These are phyloP conservation scores for Leptographium radiaticola DNA, from an alignment of 2,329 filamentous ascomycete species.

Conservation along the genomic window DNA sequence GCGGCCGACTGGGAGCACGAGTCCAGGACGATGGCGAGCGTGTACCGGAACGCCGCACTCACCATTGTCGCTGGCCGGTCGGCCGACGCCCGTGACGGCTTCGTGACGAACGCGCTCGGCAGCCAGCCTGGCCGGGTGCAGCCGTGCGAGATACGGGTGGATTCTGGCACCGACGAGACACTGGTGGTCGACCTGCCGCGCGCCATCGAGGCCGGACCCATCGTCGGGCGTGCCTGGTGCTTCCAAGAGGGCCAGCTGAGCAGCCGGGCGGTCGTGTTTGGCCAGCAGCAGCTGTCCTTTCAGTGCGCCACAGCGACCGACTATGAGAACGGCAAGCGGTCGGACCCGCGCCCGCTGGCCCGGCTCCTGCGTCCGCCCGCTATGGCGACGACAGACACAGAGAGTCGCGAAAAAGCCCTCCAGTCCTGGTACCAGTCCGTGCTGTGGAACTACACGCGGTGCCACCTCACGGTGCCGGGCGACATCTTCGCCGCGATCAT, in stretches of 20 bases:
- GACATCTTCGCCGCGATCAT: not conserved
- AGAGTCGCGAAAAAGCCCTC: not conserved
- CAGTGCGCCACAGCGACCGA: not conserved
- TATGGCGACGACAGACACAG: not conserved
- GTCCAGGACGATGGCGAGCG: conserved; percentile 2
- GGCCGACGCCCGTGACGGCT: not conserved
- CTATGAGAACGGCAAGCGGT: not conserved
- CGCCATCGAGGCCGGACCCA: not conserved
- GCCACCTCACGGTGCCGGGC: not conserved
- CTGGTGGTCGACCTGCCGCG: not conserved
- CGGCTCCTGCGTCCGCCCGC: not conserved
- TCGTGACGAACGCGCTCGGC: not conserved
- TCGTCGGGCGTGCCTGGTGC: not conserved
- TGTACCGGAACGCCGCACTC: conserved; percentile 5
- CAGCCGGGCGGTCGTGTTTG: not conserved
- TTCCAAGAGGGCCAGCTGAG: not conserved
- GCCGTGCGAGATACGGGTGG: not conserved
- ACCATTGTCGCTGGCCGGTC: not conserved
- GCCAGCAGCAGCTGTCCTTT: not conserved
- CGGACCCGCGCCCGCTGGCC: not conserved
- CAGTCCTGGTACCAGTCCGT: not conserved
- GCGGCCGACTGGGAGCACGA: conserved; percentile 3
- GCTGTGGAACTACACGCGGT: not conserved
- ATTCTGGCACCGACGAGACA: not conserved
- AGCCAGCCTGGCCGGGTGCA: not conserved